Evolutionary conservation across 345 rosid species (phyloP).

Genomic region (Dipteronia sinensis): DNA sequence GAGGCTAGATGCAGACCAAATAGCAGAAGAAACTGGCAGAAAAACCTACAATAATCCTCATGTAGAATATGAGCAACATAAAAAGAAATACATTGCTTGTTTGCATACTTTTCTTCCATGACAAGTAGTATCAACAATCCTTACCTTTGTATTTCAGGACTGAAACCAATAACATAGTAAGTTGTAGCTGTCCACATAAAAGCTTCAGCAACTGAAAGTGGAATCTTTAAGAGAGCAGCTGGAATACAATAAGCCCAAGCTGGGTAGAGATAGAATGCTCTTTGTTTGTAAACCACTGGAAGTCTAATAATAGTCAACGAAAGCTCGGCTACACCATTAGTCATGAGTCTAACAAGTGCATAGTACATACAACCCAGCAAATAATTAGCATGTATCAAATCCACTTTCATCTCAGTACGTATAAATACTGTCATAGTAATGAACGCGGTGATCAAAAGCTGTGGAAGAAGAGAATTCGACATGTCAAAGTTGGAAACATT

Average conservation of each 20-base stretch:
- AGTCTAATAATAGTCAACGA: conserved; percentile 45
- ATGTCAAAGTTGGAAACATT: neutral
- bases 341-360: conserved; percentile 38
- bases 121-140: neutral
- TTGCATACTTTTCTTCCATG: neutral
- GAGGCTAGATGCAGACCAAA: conserved; percentile 54
- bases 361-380: conserved; percentile 43
- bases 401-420: conserved; percentile 33
- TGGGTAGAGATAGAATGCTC: conserved; percentile 41
- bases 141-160: conserved; percentile 47
- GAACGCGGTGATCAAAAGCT: conserved; percentile 38
- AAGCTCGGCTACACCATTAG: conserved; percentile 55
- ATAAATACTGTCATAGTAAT: conserved; percentile 46
- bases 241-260: conserved; percentile 62
- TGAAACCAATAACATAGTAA: conserved; percentile 55
- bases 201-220: conserved; percentile 45
- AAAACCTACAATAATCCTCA: conserved; percentile 43
- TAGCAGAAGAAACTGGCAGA: conserved; percentile 55
- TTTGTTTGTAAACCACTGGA: conserved; percentile 51
- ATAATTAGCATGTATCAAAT: conserved; percentile 37
- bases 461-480: conserved; percentile 4
- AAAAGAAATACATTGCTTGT: neutral
- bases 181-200: conserved; percentile 46
- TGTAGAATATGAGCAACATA: neutral
- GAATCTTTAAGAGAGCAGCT: conserved; percentile 46